Conservation (phyloP, 1,284 basidiomycete genomes). For the Anthracocystis panici-leucophaei region DNA sequence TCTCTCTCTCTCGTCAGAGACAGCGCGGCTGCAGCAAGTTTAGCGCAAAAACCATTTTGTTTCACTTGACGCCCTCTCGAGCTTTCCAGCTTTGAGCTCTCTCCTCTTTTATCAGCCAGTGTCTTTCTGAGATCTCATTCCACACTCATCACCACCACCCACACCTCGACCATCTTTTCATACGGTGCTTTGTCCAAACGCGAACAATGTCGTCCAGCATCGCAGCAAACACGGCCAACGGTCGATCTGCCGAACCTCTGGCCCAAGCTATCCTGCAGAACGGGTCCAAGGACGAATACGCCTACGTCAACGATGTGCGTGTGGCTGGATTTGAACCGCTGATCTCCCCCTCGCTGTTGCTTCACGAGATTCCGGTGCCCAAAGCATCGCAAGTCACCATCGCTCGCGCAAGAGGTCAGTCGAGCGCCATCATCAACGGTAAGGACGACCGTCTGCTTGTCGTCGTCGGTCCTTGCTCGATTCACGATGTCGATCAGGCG, state of each 20-base stretch:
- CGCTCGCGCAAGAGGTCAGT: constrained; percentile 58
- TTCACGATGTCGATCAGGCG: constrained; percentile 89
- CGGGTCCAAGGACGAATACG: constrained; percentile 40
- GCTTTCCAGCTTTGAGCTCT: neutral
- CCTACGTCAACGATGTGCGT: constrained; percentile 63
- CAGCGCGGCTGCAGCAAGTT: too few relatives aligned
- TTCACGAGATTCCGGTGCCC: constrained; percentile 66
- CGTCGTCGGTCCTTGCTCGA: constrained; percentile 86
- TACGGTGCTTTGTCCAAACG: neutral
- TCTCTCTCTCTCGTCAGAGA: too few relatives aligned
- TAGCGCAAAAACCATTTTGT: too few relatives aligned
- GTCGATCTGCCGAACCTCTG: constrained; percentile 43
- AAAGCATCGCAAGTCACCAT: constrained; percentile 57
- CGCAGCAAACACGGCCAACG: constrained; percentile 51
- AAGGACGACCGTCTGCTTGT: constrained; percentile 68
- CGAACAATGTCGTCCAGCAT: constrained; percentile 38
- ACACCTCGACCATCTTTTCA: neutral
- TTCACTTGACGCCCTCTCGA: too few relatives aligned
- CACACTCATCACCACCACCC: constrained; percentile 1
- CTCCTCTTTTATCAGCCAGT: neutral
- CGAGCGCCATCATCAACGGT: constrained; percentile 63
- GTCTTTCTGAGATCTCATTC: too few relatives aligned
- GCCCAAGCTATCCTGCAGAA: constrained; percentile 30
- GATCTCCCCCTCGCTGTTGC: constrained; percentile 63
- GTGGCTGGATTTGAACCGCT: constrained; percentile 68